These are phyloP conservation scores for Taxawa tesnikishii DNA, from an alignment of 2,329 filamentous ascomycete genomes.

Conservation along the genomic window DNA sequence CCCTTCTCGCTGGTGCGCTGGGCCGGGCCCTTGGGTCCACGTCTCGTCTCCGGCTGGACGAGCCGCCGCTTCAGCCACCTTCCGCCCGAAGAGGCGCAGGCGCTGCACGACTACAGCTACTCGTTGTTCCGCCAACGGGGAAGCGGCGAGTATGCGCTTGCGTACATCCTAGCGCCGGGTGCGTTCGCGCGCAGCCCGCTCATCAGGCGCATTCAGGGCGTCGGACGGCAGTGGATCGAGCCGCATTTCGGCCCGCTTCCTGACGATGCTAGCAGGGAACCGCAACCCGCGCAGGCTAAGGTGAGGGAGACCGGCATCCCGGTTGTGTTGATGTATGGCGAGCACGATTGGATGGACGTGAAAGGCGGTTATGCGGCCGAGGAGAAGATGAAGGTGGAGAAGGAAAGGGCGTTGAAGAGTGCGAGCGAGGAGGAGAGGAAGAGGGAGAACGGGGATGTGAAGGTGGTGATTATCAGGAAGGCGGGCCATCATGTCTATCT, in stretches of 20 bases:
- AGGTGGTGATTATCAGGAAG: constrained; percentile 64
- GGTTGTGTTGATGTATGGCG: constrained; percentile 88
- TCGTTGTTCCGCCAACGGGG: constrained; percentile 86
- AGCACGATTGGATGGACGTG: constrained; percentile 98
- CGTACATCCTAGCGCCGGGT: constrained; percentile 85
- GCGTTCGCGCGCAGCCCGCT: constrained; percentile 82
- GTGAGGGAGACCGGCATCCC: constrained; percentile 58
- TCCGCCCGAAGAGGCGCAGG: constrained; percentile 64
- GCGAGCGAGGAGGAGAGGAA: constrained; percentile 56
- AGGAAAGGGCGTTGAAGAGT: constrained; percentile 44
- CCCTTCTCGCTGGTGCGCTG: constrained; percentile 86
- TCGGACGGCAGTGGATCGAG: constrained; percentile 58
- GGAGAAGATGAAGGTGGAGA: constrained; percentile 63
- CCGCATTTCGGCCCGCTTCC: constrained; percentile 14
- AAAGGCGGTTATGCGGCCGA: constrained; percentile 70
- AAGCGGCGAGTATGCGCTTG: constrained; percentile 84
- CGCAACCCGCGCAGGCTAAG: constrained; percentile 7
- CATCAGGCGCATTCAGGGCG: constrained; percentile 73
- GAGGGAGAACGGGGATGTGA: constrained; percentile 66
- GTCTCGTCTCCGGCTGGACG: constrained; percentile 91
- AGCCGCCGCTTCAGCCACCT: constrained; percentile 84
- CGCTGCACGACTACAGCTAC: constrained; percentile 88
- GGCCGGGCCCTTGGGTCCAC: constrained; percentile 77
- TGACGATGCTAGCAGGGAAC: constrained; percentile 13
- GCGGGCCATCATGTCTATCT: constrained; percentile 64